Percentiles rank a stretch among this genome's conserved stretches.
Conservation (phyloP, 805 yeast species). For the Wickerhamiella shivajii region DNA sequence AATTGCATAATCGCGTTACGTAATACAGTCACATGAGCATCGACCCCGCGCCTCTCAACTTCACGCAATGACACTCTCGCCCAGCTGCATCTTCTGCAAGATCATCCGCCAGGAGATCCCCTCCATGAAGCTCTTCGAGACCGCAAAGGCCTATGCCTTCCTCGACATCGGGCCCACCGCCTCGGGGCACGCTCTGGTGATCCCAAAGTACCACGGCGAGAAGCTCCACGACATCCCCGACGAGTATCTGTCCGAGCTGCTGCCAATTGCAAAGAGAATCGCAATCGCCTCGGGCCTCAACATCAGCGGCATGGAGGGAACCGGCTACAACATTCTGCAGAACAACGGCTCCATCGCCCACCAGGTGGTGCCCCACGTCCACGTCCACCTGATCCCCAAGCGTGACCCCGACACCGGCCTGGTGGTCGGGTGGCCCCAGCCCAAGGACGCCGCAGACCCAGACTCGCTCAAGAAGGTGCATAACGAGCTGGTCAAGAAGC, state of each 20-base stretch:
- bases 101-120: constrained; percentile 95
- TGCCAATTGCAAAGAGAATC: constrained; percentile 79
- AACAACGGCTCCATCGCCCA: constrained; percentile 94
- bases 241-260: constrained; percentile 69
- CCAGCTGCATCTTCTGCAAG: constrained; percentile 73
- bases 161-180: constrained; percentile 89
- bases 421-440: constrained; percentile 89
- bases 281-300: constrained; percentile 48
- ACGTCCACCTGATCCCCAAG: constrained; percentile 93
- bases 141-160: constrained; percentile 65
- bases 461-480: constrained; percentile 43
- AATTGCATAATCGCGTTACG: not conserved
- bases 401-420: constrained; percentile 58
- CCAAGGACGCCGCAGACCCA: constrained; percentile 58
- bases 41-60: too few relatives aligned
- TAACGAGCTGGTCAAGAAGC: constrained; percentile 37
- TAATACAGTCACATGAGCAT: not conserved
- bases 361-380: constrained; percentile 91
- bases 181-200: constrained; percentile 74
- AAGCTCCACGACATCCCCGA: constrained; percentile 87
- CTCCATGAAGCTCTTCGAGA: constrained; percentile 76
- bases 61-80: constrained; percentile 11
- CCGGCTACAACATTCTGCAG: constrained; percentile 77
- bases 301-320: constrained; percentile 42
- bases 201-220: constrained; percentile 90